Percentiles rank a stretch among this genome's conserved stretches.
Conservation (phyloP, 192 early-diverging fungal species). For the Coemansia erecta region DNA sequence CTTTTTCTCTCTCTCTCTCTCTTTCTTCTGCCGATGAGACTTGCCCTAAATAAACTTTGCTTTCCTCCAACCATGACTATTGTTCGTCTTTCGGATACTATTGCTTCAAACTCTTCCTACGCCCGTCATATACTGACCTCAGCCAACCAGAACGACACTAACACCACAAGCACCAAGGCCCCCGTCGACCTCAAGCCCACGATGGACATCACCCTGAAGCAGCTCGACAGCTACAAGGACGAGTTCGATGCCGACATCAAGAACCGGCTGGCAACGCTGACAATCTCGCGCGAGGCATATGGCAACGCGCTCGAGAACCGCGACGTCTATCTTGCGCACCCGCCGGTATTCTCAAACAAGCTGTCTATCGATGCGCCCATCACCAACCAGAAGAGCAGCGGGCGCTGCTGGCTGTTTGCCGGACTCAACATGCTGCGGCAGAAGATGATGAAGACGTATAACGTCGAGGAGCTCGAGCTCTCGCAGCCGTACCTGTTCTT, state of each 20-base stretch:
- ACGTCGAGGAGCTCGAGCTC: constrained; percentile 75
- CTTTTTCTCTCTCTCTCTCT: neutral
- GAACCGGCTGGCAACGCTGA: constrained; percentile 67
- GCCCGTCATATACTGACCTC: constrained; percentile 33
- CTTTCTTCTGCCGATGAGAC: neutral
- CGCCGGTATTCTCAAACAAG: constrained; percentile 45
- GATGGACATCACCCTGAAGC: constrained; percentile 17
- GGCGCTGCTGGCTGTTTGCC: constrained; percentile 84
- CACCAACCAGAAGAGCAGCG: constrained; percentile 74
- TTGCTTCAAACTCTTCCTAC: constrained; percentile 28
- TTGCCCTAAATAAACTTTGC: too few relatives aligned
- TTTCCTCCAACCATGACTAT: constrained; percentile 34
- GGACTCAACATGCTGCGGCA: constrained; percentile 71
- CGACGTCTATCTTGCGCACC: constrained; percentile 36
- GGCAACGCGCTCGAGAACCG: constrained; percentile 61
- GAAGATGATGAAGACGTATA: constrained; percentile 69
- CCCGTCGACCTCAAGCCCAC: constrained; percentile 7
- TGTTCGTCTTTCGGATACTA: constrained; percentile 16
- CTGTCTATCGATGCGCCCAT: constrained; percentile 51
- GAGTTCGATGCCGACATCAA: constrained; percentile 63
- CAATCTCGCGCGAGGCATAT: constrained; percentile 59
- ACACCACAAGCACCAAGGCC: neutral
- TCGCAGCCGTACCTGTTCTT: constrained; percentile 75
- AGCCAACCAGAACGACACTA: neutral
- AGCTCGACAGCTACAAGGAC: constrained; percentile 33